Percentiles rank a stretch among this genome's conserved stretches.
These are phyloP conservation scores for Sclerospora graminicola DNA, from an alignment of 352 stramenopile species.

Conservation along the genomic window DNA sequence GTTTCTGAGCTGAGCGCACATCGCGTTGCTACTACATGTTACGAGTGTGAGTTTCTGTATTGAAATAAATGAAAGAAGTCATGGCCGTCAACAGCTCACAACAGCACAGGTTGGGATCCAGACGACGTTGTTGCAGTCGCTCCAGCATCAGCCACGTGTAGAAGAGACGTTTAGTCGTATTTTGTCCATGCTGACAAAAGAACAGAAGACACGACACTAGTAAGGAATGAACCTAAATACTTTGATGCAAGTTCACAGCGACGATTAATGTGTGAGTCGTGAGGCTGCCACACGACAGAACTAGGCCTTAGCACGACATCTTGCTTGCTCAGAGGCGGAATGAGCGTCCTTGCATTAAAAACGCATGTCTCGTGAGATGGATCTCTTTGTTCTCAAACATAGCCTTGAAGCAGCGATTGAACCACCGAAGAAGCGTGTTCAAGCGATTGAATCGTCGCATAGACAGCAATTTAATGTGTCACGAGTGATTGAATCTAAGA, in stretches of 20 bases:
- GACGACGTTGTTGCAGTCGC: constrained; percentile 23
- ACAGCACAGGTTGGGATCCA: no score
- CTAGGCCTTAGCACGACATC: constrained; percentile 21
- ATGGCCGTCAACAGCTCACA: no score
- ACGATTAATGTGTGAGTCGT: constrained; percentile 22
- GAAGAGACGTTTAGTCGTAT: constrained; percentile 26
- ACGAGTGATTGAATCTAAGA: constrained; percentile 40
- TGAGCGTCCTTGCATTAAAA: constrained; percentile 28
- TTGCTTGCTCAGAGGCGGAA: constrained; percentile 22
- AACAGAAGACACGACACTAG: constrained; percentile 13
- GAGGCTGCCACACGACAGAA: constrained; percentile 19
- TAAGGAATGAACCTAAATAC: constrained; percentile 17
- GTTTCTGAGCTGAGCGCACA: not conserved
- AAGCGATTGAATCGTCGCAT: constrained; percentile 29
- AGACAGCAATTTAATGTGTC: constrained; percentile 19
- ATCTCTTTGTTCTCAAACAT: constrained; percentile 28
- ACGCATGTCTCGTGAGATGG: constrained; percentile 31
- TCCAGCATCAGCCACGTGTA: constrained; percentile 24
- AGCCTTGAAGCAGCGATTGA: constrained; percentile 14
- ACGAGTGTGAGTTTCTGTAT: not conserved
- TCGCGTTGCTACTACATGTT: not conserved
- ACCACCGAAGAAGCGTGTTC: constrained; percentile 16
- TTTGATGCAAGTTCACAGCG: constrained; percentile 15
- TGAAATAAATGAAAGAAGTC: constrained; percentile 13
- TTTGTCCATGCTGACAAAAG: constrained; percentile 21